Evolutionary conservation across 176 grass and related monocot genomes (phyloP), one percentile per base, ranked within the genome.

Genomic region (Musa acuminata): DNA sequence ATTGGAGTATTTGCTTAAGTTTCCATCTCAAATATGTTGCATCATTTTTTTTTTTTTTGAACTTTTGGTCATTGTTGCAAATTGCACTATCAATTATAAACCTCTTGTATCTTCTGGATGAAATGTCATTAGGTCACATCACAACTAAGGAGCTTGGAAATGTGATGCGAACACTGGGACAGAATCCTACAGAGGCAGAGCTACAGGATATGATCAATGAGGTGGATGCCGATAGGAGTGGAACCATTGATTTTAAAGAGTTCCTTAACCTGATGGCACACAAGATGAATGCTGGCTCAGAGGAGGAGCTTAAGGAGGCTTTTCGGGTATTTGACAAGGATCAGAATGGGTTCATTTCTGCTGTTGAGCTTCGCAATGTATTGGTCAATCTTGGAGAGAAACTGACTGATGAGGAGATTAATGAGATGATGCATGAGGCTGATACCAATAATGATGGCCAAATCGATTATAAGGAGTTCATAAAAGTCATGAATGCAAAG

Each of bases 321-420:
- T 69, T 69, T 69, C 2, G 35, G n/a, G 67, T 69, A 14, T 69
- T 69, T 6, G 67, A 69, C 67, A 69, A 69, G 67, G 67, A 69
- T 49, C 67, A 69, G 16, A 69, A 69, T 19, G 67, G 67, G 29
- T 69, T 69, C 16, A 69, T 69, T 50, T 69, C 67, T 4, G 29
- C 67, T n/a, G 67, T 14, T 69, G 35, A 69, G 35, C 67, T 69
- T 21, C 67, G 13, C 1, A 29, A 50, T 69, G 67, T 69, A 29
- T 49, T 69, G 67, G 20, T 13, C 12, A 70, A 51, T 21, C 67
- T 70, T 0, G 67, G 67, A n/a, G 67, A 70, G 48, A 50, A 51
- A 16, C 51, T 70, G 67, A 70, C 67, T 70, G 67, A 70, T 21
- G 67, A 70, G 6, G 43, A 70, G 16, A 16, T 70, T 17, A 25